Evolutionary conservation across 345 rosid species (phyloP).

Genomic region (Hevea brasiliensis): DNA sequence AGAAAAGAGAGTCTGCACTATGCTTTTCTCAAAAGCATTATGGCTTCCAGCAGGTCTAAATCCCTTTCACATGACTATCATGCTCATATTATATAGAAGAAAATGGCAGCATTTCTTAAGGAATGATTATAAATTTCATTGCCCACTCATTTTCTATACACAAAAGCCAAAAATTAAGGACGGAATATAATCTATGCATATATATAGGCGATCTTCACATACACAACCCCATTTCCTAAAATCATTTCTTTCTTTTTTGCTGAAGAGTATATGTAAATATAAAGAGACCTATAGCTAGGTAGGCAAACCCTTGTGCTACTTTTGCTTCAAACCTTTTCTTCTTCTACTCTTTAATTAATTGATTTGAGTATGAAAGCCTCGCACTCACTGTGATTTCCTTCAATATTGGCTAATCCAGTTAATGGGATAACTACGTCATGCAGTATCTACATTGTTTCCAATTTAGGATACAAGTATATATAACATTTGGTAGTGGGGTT

Average conservation of each 20-base stretch:
- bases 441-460: slow-evolving; percentile 14
- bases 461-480: not conserved
- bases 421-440: slow-evolving; percentile 13
- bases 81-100: slow-evolving; percentile 22
- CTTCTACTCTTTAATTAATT: too few species aligned
- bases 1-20: not conserved
- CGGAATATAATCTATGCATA: not conserved
- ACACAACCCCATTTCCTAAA: slow-evolving; percentile 6
- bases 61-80: slow-evolving; percentile 21
- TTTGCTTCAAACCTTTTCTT: too few species aligned
- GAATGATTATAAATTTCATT: slow-evolving; percentile 31
- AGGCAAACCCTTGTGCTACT: too few species aligned
- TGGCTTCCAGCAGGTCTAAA: slow-evolving; percentile 14
- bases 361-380: too few species aligned
- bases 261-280: not conserved
- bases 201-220: not conserved
- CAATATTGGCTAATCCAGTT: slow-evolving; percentile 10
- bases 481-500: too few species aligned
- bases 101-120: slow-evolving; percentile 15
- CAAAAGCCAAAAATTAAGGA: slow-evolving; percentile 46
- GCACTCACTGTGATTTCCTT: not conserved
- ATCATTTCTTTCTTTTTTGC: slow-evolving; percentile 8
- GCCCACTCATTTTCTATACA: slow-evolving; percentile 5
- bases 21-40: slow-evolving; percentile 1
- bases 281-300: too few species aligned